Evolutionary conservation across 495 filamentous ascomycete species (phyloP), one percentile per base, ranked within the genome.

Genomic region (Penicillium roqueforti): DNA sequence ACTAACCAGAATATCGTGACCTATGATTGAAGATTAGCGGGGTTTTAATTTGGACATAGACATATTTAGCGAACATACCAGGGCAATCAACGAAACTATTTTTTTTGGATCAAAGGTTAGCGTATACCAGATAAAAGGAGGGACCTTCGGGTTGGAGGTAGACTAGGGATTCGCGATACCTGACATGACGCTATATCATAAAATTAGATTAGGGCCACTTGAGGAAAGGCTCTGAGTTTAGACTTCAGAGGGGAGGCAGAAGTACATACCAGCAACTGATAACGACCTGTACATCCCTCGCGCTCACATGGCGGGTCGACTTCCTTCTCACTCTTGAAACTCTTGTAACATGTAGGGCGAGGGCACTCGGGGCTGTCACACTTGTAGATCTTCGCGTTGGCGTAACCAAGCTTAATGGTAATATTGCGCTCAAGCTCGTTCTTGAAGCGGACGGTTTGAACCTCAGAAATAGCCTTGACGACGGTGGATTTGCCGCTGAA

Each of bases 381-480:
- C 81, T 97, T 92, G 83, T 98, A 98, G 75, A 98, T 89, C 75
- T 98, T 98, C 56, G 93, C 93, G 72, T 98, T 98, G 67, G 93
- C 93, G 71, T 98, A 98, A 68, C 93, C 93, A 67, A 98, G 83
- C 83, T 98, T 98, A 77, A 98, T 98, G 54, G 93, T 98, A 66
- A 98, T 98, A 68, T 98, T 98, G 60, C 93, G 81, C 76, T 97
- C 93, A 72, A 97, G 76, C 73, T 98, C 93, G 75, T 96, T 98
- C 85, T 98, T 98, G 81, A 98, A 98, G 54, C 93, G 83, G 63
- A 98, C 93, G 13, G 93, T 98, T 80, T 98, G 93, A 25, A 98
- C 93, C 43, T 93, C 95, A 0, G 93, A 97, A 59, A 98, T 97
- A 51, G 93, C 93, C 81, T 98, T 98, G 53, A 98, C 93, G 20